Evolutionary conservation across 1,139 yeast genomes (phyloP), one percentile per base, ranked within the genome.

Genomic region (Meyerozyma athensensis): DNA sequence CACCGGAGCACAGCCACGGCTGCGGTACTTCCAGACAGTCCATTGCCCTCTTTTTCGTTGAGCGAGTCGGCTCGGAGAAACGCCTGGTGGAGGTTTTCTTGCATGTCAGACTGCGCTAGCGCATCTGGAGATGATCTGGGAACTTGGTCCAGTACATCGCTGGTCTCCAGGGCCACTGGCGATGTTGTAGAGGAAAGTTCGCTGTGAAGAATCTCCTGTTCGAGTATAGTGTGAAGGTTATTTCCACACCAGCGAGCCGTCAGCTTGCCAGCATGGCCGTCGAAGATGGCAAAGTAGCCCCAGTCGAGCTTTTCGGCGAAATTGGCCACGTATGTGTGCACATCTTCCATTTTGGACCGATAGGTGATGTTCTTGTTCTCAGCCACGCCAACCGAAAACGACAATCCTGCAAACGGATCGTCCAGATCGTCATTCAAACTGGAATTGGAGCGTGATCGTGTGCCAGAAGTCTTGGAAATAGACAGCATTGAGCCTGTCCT

Each of bases 221-320:
- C 85, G 36, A 85, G 58, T 36, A 81, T 56, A n/a, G 70, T 59
- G 58, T 92, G 97, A 43, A 92, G 63, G 50, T 86, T 79, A 45
- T 87, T 82, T 0, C 97, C 95, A 63, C 97, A 89, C 95, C 96
- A 92, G 49, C 94, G 79, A 2, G 98, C 96, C 7, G 95, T 83
- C 47, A 81, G 87, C 43, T 81, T 79, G 13, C 99, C 99, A 3
- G 97, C 98, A 62, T 92, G 99, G 10, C 99, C 99, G 60, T 92
- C 99, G 60, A 89, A 92, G 4, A 92, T 75, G 12, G 95, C 98
- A 72, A 92, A 90, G 58, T 86, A 92, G 3, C 97, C 98, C 83
- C 96, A 86, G 57, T 90, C 97, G 16, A 82, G 72, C 39, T 85
- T 62, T 49, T 87, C 95, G 20, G 92, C 94, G 65, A 85, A 92